Evolutionary conservation across 768 basidiomycete species (phyloP).

Genomic region (Calocera viscosa): DNA sequence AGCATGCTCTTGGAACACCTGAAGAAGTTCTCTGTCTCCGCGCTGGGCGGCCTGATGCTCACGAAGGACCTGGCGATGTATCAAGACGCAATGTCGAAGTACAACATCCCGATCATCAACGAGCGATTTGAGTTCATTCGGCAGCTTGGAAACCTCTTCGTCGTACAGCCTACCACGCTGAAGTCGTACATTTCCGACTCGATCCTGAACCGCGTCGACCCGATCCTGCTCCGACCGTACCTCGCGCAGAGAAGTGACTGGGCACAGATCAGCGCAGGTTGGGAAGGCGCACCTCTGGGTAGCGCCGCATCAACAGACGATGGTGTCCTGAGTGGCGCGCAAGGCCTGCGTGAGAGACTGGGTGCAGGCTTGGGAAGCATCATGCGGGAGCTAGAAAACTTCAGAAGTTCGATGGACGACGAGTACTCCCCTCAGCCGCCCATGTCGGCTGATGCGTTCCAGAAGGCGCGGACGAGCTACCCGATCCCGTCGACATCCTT

Average conservation of each 20-base stretch:
- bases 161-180: conserved; percentile 88
- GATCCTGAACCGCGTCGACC: conserved; percentile 84
- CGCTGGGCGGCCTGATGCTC: conserved; percentile 93
- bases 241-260: conserved; percentile 85
- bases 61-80: conserved; percentile 98
- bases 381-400: conserved; percentile 2
- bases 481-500: not conserved
- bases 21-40: conserved; percentile 91
- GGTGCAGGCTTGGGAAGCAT: conserved; percentile 1
- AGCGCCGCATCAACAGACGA: not conserved
- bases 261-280: conserved; percentile 42
- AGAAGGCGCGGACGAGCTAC: conserved; percentile 5
- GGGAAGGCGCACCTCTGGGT: not conserved
- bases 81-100: conserved; percentile 78
- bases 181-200: conserved; percentile 91
- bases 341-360: not conserved
- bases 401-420: not conserved
- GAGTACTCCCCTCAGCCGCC: not conserved
- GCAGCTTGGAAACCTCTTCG: conserved; percentile 92
- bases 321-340: not conserved
- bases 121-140: conserved; percentile 98
- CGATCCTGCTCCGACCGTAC: conserved; percentile 76
- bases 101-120: conserved; percentile 66
- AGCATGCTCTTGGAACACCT: conserved; percentile 89
- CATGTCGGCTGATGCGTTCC: not conserved